Base-by-base conservation (phyloP, 2,329 filamentous ascomycete genomes). In the Aaosphaeria pasadenensis region DNA sequence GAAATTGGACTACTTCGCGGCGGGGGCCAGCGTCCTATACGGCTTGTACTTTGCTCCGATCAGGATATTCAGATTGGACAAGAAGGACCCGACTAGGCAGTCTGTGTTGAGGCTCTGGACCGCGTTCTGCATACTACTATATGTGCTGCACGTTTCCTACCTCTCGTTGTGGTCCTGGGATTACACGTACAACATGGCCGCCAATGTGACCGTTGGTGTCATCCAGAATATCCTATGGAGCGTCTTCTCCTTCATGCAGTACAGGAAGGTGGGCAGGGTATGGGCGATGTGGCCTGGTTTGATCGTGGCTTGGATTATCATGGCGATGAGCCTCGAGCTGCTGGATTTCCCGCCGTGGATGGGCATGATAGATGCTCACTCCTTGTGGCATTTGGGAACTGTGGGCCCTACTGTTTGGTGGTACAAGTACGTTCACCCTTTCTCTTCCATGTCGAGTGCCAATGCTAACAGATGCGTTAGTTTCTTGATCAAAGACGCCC, bases 101-200 rank as follows among this genome's bases (percentile, higher is more conserved):
- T 77, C 74, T 4, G 54, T 89, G 43, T 77, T 94, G 46, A 78
- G 87, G 42, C 65, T 82, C 24, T 97, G 91, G 92, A 91, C 89
- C 1, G 63, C 78, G 9, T 56, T 89, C 6, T 99, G 94, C 67
- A 67, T 82, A 29, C 54, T 73, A 11, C 72, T 95, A 45, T 99
- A 95, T 70, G 64, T 78, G 29, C 75, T 81, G 46, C 94, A 99
- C 67, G 84, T 96, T 42, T 80, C 77, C 41, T 99, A 96, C 69
- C 78, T 99, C 46, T 89, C 87, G 64, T 83, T 90, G 58, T 89
- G 91, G 77, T 77, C 79, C 13, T 99, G 94, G 88, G 88, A 97
- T 71, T 99, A 99, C 69, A 88, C 87, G 5, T 99, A 99, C 74
- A 99, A 99, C 69, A 97, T 99, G 91, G 84, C 87, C 1, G 94